Evolutionary conservation across 2,329 filamentous ascomycete genomes (phyloP).

Genomic region (Mycosphaerella arachidis): DNA sequence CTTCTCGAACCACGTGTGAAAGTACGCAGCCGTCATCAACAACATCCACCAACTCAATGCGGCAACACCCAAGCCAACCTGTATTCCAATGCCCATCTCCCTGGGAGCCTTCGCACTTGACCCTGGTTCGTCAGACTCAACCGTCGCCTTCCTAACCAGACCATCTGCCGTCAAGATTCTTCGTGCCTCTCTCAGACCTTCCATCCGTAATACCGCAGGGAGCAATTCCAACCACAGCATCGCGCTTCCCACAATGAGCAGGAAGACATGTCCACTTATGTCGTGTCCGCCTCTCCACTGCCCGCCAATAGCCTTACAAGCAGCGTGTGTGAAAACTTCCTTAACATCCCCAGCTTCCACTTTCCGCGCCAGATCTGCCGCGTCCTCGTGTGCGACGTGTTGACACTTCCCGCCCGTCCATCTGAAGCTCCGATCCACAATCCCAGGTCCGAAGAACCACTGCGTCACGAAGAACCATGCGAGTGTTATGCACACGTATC

Average conservation of each 20-base stretch:
- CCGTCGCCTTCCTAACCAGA: slow-evolving; percentile 48
- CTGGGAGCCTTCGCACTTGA: slow-evolving; percentile 36
- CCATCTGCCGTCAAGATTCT: slow-evolving; percentile 63
- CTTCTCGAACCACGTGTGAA: slow-evolving; percentile 99
- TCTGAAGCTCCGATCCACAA: slow-evolving; percentile 87
- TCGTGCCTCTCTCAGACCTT: slow-evolving; percentile 56
- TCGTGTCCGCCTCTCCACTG: slow-evolving; percentile 92
- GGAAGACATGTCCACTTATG: slow-evolving; percentile 90
- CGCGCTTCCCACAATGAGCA: slow-evolving; percentile 78
- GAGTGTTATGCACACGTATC: slow-evolving; percentile 68
- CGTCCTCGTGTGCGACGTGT: slow-evolving; percentile 39
- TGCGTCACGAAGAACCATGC: slow-evolving; percentile 88
- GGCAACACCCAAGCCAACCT: slow-evolving; percentile 55
- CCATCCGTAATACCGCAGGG: slow-evolving; percentile 50
- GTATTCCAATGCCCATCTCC: slow-evolving; percentile 46
- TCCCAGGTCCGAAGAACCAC: slow-evolving; percentile 88
- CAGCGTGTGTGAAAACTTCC: slow-evolving; percentile 64
- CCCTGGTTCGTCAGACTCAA: slow-evolving; percentile 37
- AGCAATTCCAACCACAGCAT: slow-evolving; percentile 79
- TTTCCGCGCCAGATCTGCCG: slow-evolving; percentile 37
- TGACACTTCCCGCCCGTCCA: slow-evolving; percentile 83
- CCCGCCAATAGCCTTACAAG: slow-evolving; percentile 79
- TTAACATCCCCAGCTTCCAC: slow-evolving; percentile 40
- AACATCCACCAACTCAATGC: slow-evolving; percentile 88
- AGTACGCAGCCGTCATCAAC: slow-evolving; percentile 96